Conservation (phyloP, 352 stramenopile genomes). For the Pythium dissimile region DNA sequence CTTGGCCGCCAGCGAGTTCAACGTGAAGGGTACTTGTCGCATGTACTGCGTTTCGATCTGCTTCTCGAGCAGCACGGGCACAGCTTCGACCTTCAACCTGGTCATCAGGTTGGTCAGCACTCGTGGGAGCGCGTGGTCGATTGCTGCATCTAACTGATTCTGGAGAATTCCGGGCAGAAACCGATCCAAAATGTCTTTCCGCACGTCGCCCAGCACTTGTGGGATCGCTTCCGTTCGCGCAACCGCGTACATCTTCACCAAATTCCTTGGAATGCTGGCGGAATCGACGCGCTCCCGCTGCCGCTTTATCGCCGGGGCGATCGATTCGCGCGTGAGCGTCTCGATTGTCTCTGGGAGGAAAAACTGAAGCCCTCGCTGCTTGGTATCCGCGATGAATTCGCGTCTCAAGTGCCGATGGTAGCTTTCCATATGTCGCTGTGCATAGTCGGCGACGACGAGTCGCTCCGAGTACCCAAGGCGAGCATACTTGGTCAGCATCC, state of each 20-base stretch:
- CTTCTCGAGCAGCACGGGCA: constrained; percentile 37
- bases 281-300: constrained; percentile 44
- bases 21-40: constrained; percentile 44
- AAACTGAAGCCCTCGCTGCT: constrained; percentile 43
- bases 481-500: constrained; percentile 43
- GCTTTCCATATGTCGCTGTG: constrained; percentile 39
- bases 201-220: constrained; percentile 53
- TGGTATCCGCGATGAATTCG: constrained; percentile 57
- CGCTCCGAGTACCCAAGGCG: constrained; percentile 45
- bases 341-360: constrained; percentile 39
- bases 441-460: constrained; percentile 57
- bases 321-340: constrained; percentile 29
- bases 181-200: constrained; percentile 54
- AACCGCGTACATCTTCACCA: constrained; percentile 49
- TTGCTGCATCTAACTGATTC: constrained; percentile 20
- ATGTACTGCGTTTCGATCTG: constrained; percentile 38
- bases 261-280: constrained; percentile 36
- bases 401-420: constrained; percentile 39
- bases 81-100: constrained; percentile 48
- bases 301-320: constrained; percentile 34
- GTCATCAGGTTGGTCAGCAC: constrained; percentile 49
- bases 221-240: constrained; percentile 56
- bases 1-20: constrained; percentile 40
- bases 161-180: constrained; percentile 44
- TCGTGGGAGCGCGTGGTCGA: constrained; percentile 38